phyloP scores from a whole-genome alignment of 2,329 filamentous ascomycete genomes.

The Neonectria punicea region DNA sequence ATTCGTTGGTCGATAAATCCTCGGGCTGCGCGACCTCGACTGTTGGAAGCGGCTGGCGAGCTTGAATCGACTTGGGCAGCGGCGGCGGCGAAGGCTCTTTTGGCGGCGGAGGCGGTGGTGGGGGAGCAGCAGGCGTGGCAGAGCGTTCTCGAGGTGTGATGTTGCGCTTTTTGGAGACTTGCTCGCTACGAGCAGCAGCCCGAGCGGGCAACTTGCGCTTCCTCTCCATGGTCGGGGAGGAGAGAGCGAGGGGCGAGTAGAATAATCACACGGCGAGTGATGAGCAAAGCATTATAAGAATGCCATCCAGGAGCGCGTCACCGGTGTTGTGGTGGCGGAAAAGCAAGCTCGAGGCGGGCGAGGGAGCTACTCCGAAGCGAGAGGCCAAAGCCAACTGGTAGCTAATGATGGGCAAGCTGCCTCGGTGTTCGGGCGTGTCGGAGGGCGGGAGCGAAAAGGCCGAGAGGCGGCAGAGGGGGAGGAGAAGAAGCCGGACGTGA shows the following conservation, averaged over 20 bases:
- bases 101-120: slow-evolving; percentile 47
- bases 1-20: slow-evolving; percentile 71
- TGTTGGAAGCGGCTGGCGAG: slow-evolving; percentile 77
- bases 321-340: slow-evolving; percentile 3
- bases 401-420: slow-evolving; percentile 1
- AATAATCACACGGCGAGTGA: slow-evolving; percentile 36
- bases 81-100: slow-evolving; percentile 50
- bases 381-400: slow-evolving; percentile 10
- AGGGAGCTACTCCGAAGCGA: slow-evolving; percentile 4
- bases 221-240: slow-evolving; percentile 63
- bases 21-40: slow-evolving; percentile 74
- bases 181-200: slow-evolving; percentile 69
- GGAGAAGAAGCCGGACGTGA: neutral
- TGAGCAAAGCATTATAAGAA: slow-evolving; percentile 46
- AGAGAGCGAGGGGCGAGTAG: slow-evolving; percentile 23
- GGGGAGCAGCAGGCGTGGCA: slow-evolving; percentile 56
- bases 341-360: slow-evolving; percentile 7
- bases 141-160: slow-evolving; percentile 65
- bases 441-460: neutral
- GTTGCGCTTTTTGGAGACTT: slow-evolving; percentile 68
- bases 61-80: slow-evolving; percentile 70
- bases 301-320: slow-evolving; percentile 45
- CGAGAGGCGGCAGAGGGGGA: neutral
- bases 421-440: neutral
- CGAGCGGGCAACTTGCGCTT: slow-evolving; percentile 74